These are phyloP conservation scores for Pisolithus tinctorius DNA, from an alignment of 768 basidiomycete genomes.

Conservation along the genomic window DNA sequence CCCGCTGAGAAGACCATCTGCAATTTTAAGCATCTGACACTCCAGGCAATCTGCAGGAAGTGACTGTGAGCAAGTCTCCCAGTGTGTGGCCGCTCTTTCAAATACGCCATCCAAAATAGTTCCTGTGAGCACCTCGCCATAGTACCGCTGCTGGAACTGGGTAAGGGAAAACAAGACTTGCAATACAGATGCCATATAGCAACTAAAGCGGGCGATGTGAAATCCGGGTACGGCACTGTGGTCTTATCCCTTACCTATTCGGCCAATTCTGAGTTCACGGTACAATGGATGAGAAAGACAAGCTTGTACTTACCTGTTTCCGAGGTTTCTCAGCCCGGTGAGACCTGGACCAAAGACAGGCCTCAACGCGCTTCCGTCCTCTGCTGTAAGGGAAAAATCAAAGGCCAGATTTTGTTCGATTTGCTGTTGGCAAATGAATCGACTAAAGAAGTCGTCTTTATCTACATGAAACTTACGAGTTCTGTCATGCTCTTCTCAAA, in stretches of 20 bases:
- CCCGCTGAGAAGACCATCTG: conserved; percentile 88
- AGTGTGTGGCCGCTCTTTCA: conserved; percentile 44
- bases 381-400: conserved; percentile 85
- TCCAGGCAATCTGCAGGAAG: conserved; percentile 85
- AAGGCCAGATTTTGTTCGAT: conserved; percentile 94
- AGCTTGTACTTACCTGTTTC: conserved; percentile 58
- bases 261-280: neutral
- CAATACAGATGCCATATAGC: conserved; percentile 94
- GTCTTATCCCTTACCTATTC: neutral
- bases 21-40: conserved; percentile 90
- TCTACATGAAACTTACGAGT: conserved; percentile 44
- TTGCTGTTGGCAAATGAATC: conserved; percentile 47
- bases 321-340: conserved; percentile 87
- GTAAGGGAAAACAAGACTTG: conserved; percentile 82
- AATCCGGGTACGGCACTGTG: neutral
- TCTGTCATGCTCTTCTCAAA: conserved; percentile 98
- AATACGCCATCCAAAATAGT: conserved; percentile 6
- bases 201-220: conserved; percentile 40
- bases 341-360: conserved; percentile 85
- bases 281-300: neutral
- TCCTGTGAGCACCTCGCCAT: conserved; percentile 17
- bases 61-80: conserved; percentile 50
- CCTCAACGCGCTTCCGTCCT: conserved; percentile 81
- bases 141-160: conserved; percentile 70
- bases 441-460: neutral